These are phyloP conservation scores for Pythium coloratum DNA, from an alignment of 352 stramenopile species.

Conservation along the genomic window DNA sequence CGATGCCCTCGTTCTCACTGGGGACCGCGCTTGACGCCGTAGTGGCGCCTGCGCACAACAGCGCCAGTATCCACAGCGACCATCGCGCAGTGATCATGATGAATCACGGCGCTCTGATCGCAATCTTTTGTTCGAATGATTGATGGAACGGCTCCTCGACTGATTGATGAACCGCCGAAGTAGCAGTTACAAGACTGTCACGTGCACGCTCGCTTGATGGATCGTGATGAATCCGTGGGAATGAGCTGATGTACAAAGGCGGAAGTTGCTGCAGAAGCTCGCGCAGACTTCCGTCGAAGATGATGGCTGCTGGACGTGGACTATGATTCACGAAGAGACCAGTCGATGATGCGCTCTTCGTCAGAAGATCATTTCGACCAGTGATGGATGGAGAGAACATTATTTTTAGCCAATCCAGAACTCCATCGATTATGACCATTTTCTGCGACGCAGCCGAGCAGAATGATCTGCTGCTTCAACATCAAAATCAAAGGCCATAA, in stretches of 20 bases:
- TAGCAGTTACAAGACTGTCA: background rate
- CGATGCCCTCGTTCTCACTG: constrained; percentile 2
- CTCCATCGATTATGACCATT: background rate
- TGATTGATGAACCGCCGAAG: background rate
- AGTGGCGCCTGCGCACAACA: background rate
- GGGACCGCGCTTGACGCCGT: background rate
- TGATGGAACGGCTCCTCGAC: background rate
- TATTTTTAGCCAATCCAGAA: background rate
- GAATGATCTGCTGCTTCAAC: background rate
- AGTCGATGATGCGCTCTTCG: constrained; percentile 4
- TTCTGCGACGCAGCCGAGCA: background rate
- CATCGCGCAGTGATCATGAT: background rate
- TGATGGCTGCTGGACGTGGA: background rate
- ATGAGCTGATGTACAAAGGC: background rate
- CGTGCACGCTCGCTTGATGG: background rate
- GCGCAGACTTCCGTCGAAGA: constrained; percentile 1
- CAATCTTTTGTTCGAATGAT: background rate
- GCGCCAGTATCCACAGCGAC: background rate
- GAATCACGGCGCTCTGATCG: background rate
- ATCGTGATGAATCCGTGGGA: constrained; percentile 1
- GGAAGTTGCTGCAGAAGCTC: background rate
- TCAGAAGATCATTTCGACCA: background rate
- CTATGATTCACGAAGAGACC: constrained; percentile 4
- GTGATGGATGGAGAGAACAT: background rate
- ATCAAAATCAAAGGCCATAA: background rate